Conservation (phyloP, 1,284 basidiomycete genomes). For the Rhodotorula sp. region DNA sequence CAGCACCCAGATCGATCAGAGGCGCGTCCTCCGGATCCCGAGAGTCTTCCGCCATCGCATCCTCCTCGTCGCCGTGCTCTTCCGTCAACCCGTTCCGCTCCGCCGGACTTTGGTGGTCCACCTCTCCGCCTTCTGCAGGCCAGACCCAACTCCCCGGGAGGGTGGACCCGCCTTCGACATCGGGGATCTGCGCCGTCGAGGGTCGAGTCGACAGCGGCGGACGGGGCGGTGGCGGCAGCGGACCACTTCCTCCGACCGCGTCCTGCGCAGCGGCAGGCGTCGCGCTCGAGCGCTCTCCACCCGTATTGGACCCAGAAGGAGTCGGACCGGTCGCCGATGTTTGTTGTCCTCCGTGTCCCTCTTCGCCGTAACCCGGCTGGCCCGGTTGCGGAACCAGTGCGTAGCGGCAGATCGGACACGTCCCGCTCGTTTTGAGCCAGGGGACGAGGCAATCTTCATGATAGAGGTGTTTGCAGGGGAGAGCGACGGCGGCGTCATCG, state of each 20-base stretch:
- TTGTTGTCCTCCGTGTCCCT: background rate
- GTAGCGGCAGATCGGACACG: conserved; percentile 78
- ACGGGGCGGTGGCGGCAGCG: no score
- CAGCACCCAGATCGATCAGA: background rate
- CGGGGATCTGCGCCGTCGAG: conserved; percentile 17
- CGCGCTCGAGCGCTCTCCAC: background rate
- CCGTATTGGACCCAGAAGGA: no score
- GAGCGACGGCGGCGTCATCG: conserved; percentile 53
- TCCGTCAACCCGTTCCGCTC: background rate
- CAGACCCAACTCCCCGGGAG: conserved; percentile 26
- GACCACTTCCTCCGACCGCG: background rate
- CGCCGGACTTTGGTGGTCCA: background rate
- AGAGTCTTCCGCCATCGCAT: background rate
- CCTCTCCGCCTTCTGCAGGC: background rate
- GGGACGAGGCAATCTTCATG: conserved; percentile 75
- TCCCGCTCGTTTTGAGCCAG: conserved; percentile 77
- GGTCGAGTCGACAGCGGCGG: conserved; percentile 5
- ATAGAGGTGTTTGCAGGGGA: conserved; percentile 72
- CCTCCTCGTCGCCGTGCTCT: background rate
- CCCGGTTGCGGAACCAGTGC: conserved; percentile 44
- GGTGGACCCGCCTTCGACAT: conserved; percentile 20
- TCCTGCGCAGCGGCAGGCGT: background rate
- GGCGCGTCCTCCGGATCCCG: conserved; percentile 6
- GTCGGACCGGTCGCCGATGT: no score
- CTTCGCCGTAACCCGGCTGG: conserved; percentile 23